phyloP scores from a whole-genome alignment of 1,139 yeast genomes.

The Taphrina communis region DNA sequence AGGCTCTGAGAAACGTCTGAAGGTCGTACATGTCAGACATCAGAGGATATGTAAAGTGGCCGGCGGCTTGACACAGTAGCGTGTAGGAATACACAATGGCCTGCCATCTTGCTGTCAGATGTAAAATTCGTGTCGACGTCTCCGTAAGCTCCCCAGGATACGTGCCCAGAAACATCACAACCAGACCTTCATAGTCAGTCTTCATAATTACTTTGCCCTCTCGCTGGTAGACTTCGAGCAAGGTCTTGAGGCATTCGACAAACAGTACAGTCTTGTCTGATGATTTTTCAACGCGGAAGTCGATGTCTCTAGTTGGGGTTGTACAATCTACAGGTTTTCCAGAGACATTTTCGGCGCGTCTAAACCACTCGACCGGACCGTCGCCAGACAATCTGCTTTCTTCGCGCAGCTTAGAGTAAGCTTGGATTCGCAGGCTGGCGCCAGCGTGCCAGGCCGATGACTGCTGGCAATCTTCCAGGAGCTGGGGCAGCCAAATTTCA shows the following conservation, averaged over 20 bases:
- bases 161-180: slow-evolving; percentile 9
- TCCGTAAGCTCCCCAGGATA: slow-evolving; percentile 1
- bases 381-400: background rate
- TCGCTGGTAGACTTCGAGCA: background rate
- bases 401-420: background rate
- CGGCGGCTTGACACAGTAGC: slow-evolving; percentile 8
- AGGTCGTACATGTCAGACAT: slow-evolving; percentile 14
- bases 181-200: background rate
- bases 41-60: background rate
- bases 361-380: slow-evolving; percentile 2
- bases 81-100: slow-evolving; percentile 21
- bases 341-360: slow-evolving; percentile 7
- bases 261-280: background rate
- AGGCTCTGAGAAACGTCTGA: slow-evolving; percentile 10
- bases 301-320: background rate
- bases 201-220: background rate
- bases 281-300: background rate
- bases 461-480: slow-evolving; percentile 15
- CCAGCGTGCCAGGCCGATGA: slow-evolving; percentile 23
- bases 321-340: background rate
- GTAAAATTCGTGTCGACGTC: background rate
- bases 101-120: slow-evolving; percentile 12
- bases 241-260: slow-evolving; percentile 4
- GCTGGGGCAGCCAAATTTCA: slow-evolving; percentile 23
- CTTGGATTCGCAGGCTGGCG: background rate